Evolutionary conservation across 139 green algal genomes (phyloP), one percentile per base, ranked within the genome.

Genomic region (Desmodesmus armatus): DNA sequence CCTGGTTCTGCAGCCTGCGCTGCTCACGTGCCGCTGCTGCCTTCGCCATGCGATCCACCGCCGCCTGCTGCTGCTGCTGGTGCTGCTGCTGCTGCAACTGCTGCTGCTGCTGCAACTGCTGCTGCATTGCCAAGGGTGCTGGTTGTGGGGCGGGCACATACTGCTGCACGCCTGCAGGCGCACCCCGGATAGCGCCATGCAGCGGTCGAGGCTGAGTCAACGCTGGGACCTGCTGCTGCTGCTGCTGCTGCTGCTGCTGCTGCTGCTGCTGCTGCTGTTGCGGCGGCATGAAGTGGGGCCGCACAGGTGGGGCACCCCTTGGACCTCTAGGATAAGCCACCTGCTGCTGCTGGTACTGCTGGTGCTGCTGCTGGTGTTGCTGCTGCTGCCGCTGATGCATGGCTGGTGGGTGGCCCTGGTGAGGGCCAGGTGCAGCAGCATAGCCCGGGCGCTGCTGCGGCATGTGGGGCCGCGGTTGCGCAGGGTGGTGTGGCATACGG

Each of bases 61-160:
- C 13, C 62, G 29, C 13, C 62, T 7, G 62, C 74, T 51, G 74
- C 74, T 51, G 74, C n/a, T n/a, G 29, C n/a, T 17, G 37, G 4
- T 29, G 33, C 37, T 82, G 49, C 40, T 82, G 75, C 33, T 82
- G 75, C 31, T 70, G 53, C 55, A 55, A 35, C 51, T 53, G 51
- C 75, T 82, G 75, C 55, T 82, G 75, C 51, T 65, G 71, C 43
- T 53, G 43, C 27, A 29, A 43, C 41, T 80, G 73, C 49, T 80
- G 73, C 49, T 80, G 73, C 27, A 29, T 7, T 9, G 43, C 43
- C 49, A 69, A 21, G 40, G 37, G 47, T 29, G 3, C 11, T 6
- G 41, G 41, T 23, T 80, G 73, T 33, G 44, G 73, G 40, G 27
- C 40, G 58, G 31, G 39, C 37, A 15, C 37, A 55, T 82, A 53